phyloP scores from a whole-genome alignment of 257 asterid genomes.

The Capsicum baccatum region DNA sequence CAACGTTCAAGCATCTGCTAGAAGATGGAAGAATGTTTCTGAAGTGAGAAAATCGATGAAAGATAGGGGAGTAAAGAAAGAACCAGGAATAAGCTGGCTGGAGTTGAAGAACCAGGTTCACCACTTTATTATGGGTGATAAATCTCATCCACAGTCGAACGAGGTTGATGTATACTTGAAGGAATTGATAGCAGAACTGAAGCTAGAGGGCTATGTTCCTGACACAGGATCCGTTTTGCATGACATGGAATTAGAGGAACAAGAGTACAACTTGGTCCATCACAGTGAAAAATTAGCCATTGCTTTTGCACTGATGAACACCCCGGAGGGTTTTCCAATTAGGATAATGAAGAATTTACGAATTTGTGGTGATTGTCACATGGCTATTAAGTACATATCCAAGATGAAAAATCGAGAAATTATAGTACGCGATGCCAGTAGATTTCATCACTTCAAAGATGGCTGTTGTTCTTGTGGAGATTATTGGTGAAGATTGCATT shows the following conservation, averaged over 20 bases:
- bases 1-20: constrained; percentile 66
- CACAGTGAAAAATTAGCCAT: constrained; percentile 88
- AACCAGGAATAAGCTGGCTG: constrained; percentile 87
- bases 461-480: constrained; percentile 88
- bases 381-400: constrained; percentile 68
- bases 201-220: constrained; percentile 68
- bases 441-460: constrained; percentile 81
- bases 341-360: constrained; percentile 92
- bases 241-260: constrained; percentile 82
- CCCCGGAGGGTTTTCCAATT: constrained; percentile 55
- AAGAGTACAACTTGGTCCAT: constrained; percentile 64
- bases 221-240: constrained; percentile 64
- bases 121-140: constrained; percentile 63
- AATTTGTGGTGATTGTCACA: constrained; percentile 79
- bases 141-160: constrained; percentile 57
- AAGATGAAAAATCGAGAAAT: constrained; percentile 62
- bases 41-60: constrained; percentile 69
- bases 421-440: constrained; percentile 65
- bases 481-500: constrained; percentile 63
- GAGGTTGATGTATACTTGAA: constrained; percentile 58
- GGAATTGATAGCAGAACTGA: constrained; percentile 62
- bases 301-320: constrained; percentile 77
- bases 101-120: constrained; percentile 69
- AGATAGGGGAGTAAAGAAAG: constrained; percentile 70
- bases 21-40: constrained; percentile 67